These are phyloP conservation scores for Didymella lethalis DNA, from an alignment of 2,329 filamentous ascomycete species.

Conservation along the genomic window DNA sequence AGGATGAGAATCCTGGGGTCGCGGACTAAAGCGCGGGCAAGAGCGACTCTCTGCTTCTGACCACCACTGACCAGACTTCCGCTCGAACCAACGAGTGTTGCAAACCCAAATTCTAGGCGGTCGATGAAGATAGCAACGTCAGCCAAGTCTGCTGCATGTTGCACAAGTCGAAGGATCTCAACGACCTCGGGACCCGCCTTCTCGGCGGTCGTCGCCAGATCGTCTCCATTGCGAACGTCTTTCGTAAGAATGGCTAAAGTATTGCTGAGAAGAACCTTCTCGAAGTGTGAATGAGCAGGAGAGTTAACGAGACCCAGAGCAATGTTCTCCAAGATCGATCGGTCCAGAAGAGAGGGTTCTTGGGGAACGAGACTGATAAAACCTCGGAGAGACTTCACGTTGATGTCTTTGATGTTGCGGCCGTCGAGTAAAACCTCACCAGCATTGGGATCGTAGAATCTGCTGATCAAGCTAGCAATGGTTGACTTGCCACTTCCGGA, in stretches of 20 bases:
- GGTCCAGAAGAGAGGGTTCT: conserved; percentile 60
- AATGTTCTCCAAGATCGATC: conserved; percentile 63
- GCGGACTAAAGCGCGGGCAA: conserved; percentile 64
- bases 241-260: conserved; percentile 60
- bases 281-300: conserved; percentile 51
- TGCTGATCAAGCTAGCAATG: conserved; percentile 48
- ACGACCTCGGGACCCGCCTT: conserved; percentile 27
- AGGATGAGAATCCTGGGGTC: conserved; percentile 66
- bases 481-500: conserved; percentile 56
- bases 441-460: conserved; percentile 53
- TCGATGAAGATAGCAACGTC: conserved; percentile 67
- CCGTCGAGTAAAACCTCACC: conserved; percentile 69
- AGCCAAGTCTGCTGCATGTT: conserved; percentile 63
- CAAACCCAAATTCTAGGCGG: conserved; percentile 59
- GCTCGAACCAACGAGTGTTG: conserved; percentile 60
- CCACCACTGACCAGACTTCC: conserved; percentile 65
- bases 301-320: conserved; percentile 59
- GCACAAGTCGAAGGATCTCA: conserved; percentile 62
- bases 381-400: conserved; percentile 48
- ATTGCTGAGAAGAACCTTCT: conserved; percentile 58
- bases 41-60: conserved; percentile 67
- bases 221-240: conserved; percentile 61
- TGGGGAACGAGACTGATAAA: conserved; percentile 58
- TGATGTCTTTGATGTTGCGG: conserved; percentile 49
- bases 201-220: conserved; percentile 48